Percentiles rank a stretch among this genome's conserved stretches.
Evolutionary conservation across 1,284 basidiomycete genomes (phyloP).

Genomic region (Pterula multifida): DNA sequence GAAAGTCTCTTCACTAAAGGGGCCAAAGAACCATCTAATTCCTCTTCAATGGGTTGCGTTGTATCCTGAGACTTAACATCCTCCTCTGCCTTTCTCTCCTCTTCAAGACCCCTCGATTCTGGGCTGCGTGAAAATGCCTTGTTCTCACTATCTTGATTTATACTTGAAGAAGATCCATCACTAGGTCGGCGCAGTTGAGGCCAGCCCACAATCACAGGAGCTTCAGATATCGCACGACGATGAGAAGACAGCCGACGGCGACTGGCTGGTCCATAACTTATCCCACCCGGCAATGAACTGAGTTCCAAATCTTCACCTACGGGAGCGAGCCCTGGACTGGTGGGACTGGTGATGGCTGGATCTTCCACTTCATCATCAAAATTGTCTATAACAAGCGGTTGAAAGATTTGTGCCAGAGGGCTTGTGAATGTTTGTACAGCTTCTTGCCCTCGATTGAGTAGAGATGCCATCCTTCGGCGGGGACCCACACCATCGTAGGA

Average conservation of each 20-base stretch:
- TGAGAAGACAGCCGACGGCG: conserved; percentile 41
- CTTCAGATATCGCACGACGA: neutral
- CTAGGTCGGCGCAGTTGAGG: neutral
- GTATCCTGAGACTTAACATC: neutral
- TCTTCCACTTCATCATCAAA: neutral
- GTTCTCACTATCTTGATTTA: neutral
- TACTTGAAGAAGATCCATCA: neutral
- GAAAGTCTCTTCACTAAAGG: no score
- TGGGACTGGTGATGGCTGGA: neutral
- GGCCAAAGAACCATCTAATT: no score
- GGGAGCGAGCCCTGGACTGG: conserved; percentile 7
- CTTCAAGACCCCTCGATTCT: neutral
- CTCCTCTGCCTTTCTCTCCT: neutral
- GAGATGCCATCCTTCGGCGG: conserved; percentile 34
- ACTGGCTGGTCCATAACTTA: conserved; percentile 51
- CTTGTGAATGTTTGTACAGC: conserved; percentile 33
- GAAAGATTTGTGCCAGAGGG: conserved; percentile 64
- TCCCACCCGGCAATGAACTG: conserved; percentile 10
- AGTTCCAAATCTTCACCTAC: neutral
- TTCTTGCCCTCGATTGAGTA: conserved; percentile 30
- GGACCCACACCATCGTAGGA: conserved; percentile 15
- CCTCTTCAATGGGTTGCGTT: neutral
- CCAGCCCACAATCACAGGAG: neutral
- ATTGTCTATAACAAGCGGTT: conserved; percentile 39
- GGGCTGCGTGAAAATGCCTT: neutral